Base-by-base conservation (phyloP, 2,329 filamentous ascomycete species). In the Kalmusia sp. region DNA sequence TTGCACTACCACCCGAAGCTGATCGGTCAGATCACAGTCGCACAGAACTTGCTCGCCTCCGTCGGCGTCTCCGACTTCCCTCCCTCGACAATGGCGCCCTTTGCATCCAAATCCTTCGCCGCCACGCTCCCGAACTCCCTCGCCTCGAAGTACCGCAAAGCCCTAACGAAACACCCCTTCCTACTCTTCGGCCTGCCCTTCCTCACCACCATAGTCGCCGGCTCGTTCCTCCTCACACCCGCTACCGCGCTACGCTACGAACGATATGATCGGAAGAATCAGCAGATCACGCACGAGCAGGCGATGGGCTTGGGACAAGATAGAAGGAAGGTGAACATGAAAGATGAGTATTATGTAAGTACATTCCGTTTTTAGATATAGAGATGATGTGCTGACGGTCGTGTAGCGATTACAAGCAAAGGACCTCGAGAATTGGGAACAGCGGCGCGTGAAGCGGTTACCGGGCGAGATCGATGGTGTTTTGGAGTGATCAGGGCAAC, bases 381-480 rank as follows among this genome's bases (percentile, higher is more conserved):
- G 31, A 24, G 19, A 41, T 15, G 15, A 27, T 21, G 15, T 33
- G 39, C 62, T 67, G 49, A 70, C 51, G 8, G 9, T 15, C 31
- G 52, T 43, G 34, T 74, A 95, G 90, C 86, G 87, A 77, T 80
- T 91, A 33, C 90, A 91, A 63, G 90, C 91, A 27, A 96, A 96
- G 75, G 95, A 98, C 71, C 78, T 98, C 56, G 93, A 99, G 68
- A 85, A 92, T 70, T 99, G 95, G 95, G 93, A 98, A 74, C 95
- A 98, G 77, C 96, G 95, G 77, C 87, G 96, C 48, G 92, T 98
- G 9, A 87, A 96, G 79, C 83, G 95, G 71, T 82, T 97, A 55
- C 87, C 91, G 17, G 95, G 95, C 62, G 96, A 99, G 76, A 89
- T 86, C 55, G 93, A 99, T 73, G 93, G 93, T 28, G 84, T 91